Base-by-base conservation (phyloP, 805 yeast genomes). In the Yamadazyma ubonensis region DNA sequence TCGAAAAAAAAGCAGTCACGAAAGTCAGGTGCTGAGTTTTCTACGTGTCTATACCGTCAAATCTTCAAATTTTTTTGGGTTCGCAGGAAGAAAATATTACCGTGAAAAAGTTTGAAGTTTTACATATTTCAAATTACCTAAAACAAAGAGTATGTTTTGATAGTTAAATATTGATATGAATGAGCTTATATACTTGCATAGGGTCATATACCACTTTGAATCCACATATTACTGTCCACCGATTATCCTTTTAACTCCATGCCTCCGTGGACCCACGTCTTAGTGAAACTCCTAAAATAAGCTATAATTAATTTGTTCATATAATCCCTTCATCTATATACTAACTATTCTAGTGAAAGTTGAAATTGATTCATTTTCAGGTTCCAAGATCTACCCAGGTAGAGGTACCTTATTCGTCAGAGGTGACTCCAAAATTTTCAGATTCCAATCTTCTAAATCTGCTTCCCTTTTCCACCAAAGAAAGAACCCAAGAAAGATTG, bases 401-500 rank as follows among this genome's bases (percentile, higher is more conserved):
- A 88, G 97, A 83, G 98, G 99, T 78, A 88, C 95, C 71, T 83
- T 93, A 73, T 93, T 87, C 71, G 89, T 93, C 76, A 89, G 99
- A 79, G 98, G 98, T 66, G 99, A 93, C 88, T 90, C 98, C 70
- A 93, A 93, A 83, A 76, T 90, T 67, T 93, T 93, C 96, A 90
- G 99, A 83, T 93, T 93, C 93, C 95, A 86, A 75, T 82, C 86
- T 73, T 86, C 97, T 61, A 93, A 93, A 79, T 81, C 95, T 69
- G 91, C 96, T 65, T 89, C 98, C 70, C 84, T 93, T 67, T 93
- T 93, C 93, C 82, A 83, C 70, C 99, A 93, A 82, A 89, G 97
- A 85, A 93, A 93, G 95, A 93, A 93, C 90, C 99, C 99, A 79
- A 90, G 99, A 84, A 86, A 96, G 83, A 83, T 93, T 71, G 83